Base-by-base conservation (phyloP, 2,329 filamentous ascomycete species). In the Aspergillus pseudonomiae region DNA sequence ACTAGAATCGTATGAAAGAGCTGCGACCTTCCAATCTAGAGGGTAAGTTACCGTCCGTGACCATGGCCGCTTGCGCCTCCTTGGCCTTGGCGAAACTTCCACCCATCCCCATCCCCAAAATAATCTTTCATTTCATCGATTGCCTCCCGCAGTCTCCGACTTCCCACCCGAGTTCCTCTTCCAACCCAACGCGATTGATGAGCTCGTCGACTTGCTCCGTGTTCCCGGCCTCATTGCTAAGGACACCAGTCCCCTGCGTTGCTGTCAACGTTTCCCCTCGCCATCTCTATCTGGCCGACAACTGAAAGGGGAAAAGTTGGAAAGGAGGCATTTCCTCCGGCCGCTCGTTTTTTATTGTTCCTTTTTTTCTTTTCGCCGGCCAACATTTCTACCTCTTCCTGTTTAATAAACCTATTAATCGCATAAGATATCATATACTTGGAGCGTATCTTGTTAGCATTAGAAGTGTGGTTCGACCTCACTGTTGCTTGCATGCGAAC, bases 311-410 rank as follows among this genome's bases (percentile, higher is more conserved):
- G 70, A 71, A 70, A 71, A 66, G 73, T 71, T 66, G 72, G 63
- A 78, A 75, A 78, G 77, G 78, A 78, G 77, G 76, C 73, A 72
- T 76, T n/a, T 74, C 75, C 76, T 78, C 77, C 77, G 74, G 76
- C 73, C 77, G 71, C 74, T 80, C 77, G 75, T 79, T 79, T 65
- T 71, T 62, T 65, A 69, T 58, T 71, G 60, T 59, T 73, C 69
- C 59, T 68, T 67, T 69, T 64, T 61, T 70, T 66, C 16, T 10
- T 12, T 24, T 46, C 12, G 55, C 32, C 39, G 52, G 52, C 52
- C 52, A n/a, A 55, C 32, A 11, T 67, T 59, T 63, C 65, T 70
- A 70, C 64, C 63, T 67, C 50, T 59, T 43, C 50, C 21, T 56
- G 48, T 54, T 61, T 62, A 57, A 55, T 67, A 63, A 41, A 61